Evolutionary conservation across 441 rosid genomes (phyloP).

Genomic region (Erysimum cheiri): DNA sequence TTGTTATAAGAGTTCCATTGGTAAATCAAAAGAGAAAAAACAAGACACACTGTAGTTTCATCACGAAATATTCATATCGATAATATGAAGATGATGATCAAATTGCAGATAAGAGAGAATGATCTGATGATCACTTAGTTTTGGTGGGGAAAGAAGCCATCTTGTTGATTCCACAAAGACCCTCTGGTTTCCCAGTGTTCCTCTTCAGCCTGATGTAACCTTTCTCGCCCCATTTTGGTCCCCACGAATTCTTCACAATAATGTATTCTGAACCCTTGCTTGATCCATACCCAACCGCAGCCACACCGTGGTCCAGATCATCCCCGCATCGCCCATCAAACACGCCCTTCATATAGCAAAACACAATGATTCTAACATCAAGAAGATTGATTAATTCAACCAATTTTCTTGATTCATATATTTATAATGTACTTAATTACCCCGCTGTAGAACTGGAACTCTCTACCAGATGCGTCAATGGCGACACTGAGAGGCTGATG

Average conservation of each 20-base stretch:
- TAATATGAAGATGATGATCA: slow-evolving; percentile 13
- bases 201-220: slow-evolving; percentile 67
- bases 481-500: slow-evolving; percentile 71
- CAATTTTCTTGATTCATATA: slow-evolving; percentile 9
- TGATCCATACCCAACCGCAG: slow-evolving; percentile 71
- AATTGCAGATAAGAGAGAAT: slow-evolving; percentile 17
- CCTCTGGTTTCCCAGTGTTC: slow-evolving; percentile 60
- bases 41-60: neutral
- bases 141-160: slow-evolving; percentile 68
- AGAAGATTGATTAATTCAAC: neutral
- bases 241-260: slow-evolving; percentile 71
- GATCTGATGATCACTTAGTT: slow-evolving; percentile 40
- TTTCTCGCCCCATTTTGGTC: slow-evolving; percentile 64
- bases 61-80: slow-evolving; percentile 15
- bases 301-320: slow-evolving; percentile 66
- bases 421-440: slow-evolving; percentile 46
- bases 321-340: slow-evolving; percentile 63
- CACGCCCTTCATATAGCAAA: slow-evolving; percentile 52
- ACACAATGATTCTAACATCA: slow-evolving; percentile 25
- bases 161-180: slow-evolving; percentile 70
- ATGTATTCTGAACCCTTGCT: slow-evolving; percentile 58
- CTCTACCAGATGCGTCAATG: slow-evolving; percentile 67
- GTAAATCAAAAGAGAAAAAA: neutral
- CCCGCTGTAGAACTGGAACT: slow-evolving; percentile 68
- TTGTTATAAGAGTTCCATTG: slow-evolving; percentile 15